These are phyloP conservation scores for Lepidium didymum DNA, from an alignment of 345 rosid species.

Conservation along the genomic window DNA sequence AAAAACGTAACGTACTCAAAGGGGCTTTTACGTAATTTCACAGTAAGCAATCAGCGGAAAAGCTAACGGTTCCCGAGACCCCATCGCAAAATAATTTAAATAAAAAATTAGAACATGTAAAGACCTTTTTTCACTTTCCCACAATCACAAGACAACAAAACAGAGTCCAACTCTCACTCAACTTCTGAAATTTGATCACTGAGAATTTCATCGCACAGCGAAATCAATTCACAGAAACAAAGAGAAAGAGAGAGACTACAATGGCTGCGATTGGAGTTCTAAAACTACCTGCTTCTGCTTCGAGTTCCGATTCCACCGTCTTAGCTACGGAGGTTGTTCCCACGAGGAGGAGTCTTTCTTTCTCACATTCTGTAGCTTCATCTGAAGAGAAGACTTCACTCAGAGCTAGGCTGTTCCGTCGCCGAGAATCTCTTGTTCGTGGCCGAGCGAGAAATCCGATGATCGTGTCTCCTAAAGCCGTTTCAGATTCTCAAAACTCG, in stretches of 20 bases:
- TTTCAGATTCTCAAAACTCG: conserved; percentile 79
- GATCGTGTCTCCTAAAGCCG: conserved; percentile 73
- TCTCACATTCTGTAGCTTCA: conserved; percentile 41
- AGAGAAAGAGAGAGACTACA: not conserved
- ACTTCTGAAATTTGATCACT: not conserved
- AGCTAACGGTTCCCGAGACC: conserved; percentile 23
- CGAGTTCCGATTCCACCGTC: conserved; percentile 7
- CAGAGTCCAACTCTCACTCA: not conserved
- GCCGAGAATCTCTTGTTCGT: not conserved
- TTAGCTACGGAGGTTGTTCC: not conserved
- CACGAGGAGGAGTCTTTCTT: conserved; percentile 31
- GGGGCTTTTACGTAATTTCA: not conserved
- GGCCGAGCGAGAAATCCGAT: conserved; percentile 30
- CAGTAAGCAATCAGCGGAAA: not conserved
- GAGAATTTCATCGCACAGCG: not conserved
- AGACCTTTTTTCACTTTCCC: not conserved
- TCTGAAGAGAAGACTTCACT: conserved; percentile 39
- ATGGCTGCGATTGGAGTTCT: conserved; percentile 46
- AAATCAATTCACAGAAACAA: not conserved
- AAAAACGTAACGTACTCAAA: not conserved
- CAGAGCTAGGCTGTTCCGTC: not conserved
- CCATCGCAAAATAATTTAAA: not conserved
- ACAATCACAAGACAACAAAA: conserved; percentile 14
- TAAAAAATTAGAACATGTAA: not conserved
- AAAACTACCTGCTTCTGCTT: conserved; percentile 22